Evolutionary conservation across 2,329 filamentous ascomycete species (phyloP).

Genomic region (Neoscytalidium dimidiatum): DNA sequence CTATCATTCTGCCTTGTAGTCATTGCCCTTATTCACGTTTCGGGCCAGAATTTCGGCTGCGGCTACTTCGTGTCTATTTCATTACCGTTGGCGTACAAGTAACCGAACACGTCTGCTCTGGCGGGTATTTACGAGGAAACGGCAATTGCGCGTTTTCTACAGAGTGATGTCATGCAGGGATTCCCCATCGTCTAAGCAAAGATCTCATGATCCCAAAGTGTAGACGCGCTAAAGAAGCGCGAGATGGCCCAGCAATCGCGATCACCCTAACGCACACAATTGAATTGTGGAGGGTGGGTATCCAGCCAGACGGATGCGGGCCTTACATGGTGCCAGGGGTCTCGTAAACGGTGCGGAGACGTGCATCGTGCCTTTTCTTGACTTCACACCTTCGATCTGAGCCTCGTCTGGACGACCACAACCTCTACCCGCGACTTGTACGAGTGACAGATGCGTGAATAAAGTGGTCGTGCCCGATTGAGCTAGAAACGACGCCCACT

Average conservation of each 20-base stretch:
- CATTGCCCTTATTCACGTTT: neutral
- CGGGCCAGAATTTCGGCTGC: neutral
- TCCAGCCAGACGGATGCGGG: slow-evolving; percentile 7
- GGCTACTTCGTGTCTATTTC: neutral
- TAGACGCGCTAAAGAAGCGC: neutral
- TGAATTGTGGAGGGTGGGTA: slow-evolving; percentile 9
- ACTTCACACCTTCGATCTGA: neutral
- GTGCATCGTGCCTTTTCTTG: neutral
- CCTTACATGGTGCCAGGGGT: slow-evolving; percentile 5
- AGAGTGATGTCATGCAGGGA: neutral
- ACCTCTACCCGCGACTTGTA: no score
- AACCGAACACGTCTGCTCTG: neutral
- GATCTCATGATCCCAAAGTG: slow-evolving; percentile 8
- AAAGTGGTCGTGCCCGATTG: no score
- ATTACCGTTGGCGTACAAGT: neutral
- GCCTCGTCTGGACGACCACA: neutral
- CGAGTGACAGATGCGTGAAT: neutral
- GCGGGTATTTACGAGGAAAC: neutral
- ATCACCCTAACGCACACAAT: neutral
- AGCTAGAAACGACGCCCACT: no score
- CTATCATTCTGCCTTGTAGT: neutral
- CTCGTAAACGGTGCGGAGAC: neutral
- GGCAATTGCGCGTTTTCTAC: neutral
- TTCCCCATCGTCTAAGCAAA: neutral
- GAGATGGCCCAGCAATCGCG: neutral